Evolutionary conservation across 495 filamentous ascomycete genomes (phyloP).

Genomic region (Annulohypoxylon nitens): DNA sequence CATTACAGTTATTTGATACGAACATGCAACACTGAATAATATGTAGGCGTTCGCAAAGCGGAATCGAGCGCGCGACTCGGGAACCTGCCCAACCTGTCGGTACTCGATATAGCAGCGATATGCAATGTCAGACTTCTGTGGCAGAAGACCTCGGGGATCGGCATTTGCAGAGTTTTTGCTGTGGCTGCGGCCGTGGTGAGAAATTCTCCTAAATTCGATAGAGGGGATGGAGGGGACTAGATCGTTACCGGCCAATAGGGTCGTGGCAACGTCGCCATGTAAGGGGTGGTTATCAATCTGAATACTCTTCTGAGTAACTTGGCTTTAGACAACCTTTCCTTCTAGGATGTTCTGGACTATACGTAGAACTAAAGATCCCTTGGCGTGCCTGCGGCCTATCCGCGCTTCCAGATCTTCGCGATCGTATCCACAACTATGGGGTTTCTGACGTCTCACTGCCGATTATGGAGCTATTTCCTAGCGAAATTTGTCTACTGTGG

Average conservation of each 20-base stretch:
- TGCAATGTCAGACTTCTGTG: constrained; percentile 18
- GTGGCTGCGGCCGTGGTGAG: background rate
- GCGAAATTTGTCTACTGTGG: constrained; percentile 11
- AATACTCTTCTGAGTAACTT: constrained; percentile 19
- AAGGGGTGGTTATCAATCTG: constrained; percentile 29
- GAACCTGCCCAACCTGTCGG: constrained; percentile 37
- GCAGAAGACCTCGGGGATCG: constrained; percentile 29
- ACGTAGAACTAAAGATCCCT: constrained; percentile 17
- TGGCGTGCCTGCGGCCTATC: constrained; percentile 36
- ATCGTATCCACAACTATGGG: constrained; percentile 40
- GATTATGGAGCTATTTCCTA: constrained; percentile 38
- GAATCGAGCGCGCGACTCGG: constrained; percentile 38
- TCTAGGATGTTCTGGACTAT: constrained; percentile 40
- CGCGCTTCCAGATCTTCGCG: constrained; percentile 36
- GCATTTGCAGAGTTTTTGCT: constrained; percentile 34
- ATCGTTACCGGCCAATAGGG: constrained; percentile 29
- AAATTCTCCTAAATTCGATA: constrained; percentile 11
- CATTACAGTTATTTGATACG: constrained; percentile 7
- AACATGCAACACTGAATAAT: constrained; percentile 19
- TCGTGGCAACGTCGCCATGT: constrained; percentile 5
- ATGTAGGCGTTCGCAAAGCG: constrained; percentile 15
- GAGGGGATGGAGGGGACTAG: constrained; percentile 32
- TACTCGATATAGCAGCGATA: constrained; percentile 45
- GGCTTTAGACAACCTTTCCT: constrained; percentile 14
- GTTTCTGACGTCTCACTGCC: constrained; percentile 40